Conservation (phyloP, 176 grass and related monocot species). For the Phyllostachys edulis region DNA sequence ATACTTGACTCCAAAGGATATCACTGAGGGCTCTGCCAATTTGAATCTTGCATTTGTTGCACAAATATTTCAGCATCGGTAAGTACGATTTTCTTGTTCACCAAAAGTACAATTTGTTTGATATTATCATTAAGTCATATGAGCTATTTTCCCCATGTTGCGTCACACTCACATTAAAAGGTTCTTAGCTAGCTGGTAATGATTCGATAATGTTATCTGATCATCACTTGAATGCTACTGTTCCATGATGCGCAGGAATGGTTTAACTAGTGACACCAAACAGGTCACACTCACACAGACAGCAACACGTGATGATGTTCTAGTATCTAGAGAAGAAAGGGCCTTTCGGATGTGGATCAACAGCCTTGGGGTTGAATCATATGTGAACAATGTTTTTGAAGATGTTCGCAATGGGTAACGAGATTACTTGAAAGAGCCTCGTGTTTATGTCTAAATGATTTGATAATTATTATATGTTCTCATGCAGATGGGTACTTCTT, state of each 20-base stretch:
- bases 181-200: neutral
- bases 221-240: conserved; percentile 18
- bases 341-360: conserved; percentile 99
- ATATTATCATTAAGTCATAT: neutral
- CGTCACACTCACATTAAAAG: neutral
- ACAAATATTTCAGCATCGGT: conserved; percentile 98
- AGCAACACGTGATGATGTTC: conserved; percentile 69
- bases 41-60: conserved; percentile 99
- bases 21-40: conserved; percentile 96
- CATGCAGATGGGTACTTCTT: conserved; percentile 96
- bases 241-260: conserved; percentile 65
- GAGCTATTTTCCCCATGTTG: neutral
- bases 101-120: neutral
- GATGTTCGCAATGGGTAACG: conserved; percentile 91
- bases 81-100: conserved; percentile 22
- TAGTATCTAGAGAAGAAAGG: conserved; percentile 91
- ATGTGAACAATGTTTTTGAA: conserved; percentile 99
- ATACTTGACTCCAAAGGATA: conserved; percentile 94
- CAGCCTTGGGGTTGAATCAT: conserved; percentile 85
- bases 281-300: conserved; percentile 59
- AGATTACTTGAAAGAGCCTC: conserved; percentile 16
- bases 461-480: conserved; percentile 9
- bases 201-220: conserved; percentile 10
- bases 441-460: conserved; percentile 19
- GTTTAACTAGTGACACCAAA: conserved; percentile 76